Base-by-base conservation (phyloP, 169 alveolate species). In the Plasmodium relictum region DNA sequence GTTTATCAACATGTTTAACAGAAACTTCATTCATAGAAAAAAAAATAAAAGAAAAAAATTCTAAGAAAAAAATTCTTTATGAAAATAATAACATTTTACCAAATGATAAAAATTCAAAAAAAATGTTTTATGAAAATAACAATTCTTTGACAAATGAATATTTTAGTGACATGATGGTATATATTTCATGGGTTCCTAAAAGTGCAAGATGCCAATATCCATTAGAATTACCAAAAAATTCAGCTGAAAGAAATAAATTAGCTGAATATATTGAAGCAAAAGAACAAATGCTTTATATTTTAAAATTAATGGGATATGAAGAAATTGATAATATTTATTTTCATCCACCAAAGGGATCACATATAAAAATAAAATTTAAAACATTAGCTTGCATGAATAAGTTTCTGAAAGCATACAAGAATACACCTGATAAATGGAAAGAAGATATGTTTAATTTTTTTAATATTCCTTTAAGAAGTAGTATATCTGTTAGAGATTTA, bases 271-370 rank as follows among this genome's bases (percentile, higher is more conserved):
- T 87, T 12, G 88, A 63, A 26, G 92, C 92, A 12, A 73, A 74
- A 65, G 92, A 87, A 45, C 88, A 87, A 18, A 87, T 87, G 92
- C 31, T 87, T 0, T 73, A 65, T 63, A 74, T 87, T 39, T 45
- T 87, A 10, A 73, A 61, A 62, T 18, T 73, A 24, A 73, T 87
- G 88, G 92, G 92, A 5, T 87, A 73, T 54, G 88, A 73, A 12
- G 88, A 87, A 37, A 68, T 87, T 0, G 92, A 87, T 41, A 73
- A 65, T 48, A 71, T 87, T 4, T 73, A 63, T 73, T 87, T 87
- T 18, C 92, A 87, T 45, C 92, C 92, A 22, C 92, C 92, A 2
- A 73, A 74, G 39, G 92, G 92, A 10, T 87, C 92, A n/a, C 92
- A 87, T 66, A 87, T 87, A 14, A 87, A 73, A 71, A 87, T 87